These are phyloP conservation scores for Fraxinus platypoda DNA, from an alignment of 305 asterid genomes.

Conservation along the genomic window DNA sequence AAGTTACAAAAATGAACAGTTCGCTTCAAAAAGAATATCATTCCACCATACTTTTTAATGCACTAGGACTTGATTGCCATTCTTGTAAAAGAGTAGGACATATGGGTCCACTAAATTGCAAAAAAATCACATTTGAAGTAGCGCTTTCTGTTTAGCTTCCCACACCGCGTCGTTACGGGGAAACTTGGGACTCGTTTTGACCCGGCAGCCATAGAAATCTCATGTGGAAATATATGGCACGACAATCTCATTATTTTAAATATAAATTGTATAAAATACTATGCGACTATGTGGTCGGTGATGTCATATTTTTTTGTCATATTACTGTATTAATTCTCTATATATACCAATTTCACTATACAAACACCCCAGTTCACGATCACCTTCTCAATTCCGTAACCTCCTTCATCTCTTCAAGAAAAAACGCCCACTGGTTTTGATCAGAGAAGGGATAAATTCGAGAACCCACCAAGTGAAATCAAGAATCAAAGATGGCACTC, in stretches of 20 bases:
- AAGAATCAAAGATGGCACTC: constrained; percentile 53
- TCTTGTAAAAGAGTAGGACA: constrained; percentile 23
- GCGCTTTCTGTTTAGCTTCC: constrained; percentile 25
- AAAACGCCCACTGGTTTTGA: constrained; percentile 10
- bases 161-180: constrained; percentile 14
- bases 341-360: background rate
- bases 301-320: constrained; percentile 8
- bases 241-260: background rate
- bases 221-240: background rate
- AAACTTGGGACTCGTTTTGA: constrained; percentile 29
- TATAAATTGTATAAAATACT: background rate
- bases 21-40: background rate
- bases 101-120: constrained; percentile 12
- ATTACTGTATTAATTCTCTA: background rate
- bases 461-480: background rate
- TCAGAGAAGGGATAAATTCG: background rate
- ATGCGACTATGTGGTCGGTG: constrained; percentile 33
- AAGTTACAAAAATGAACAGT: constrained; percentile 7
- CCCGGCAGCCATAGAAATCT: constrained; percentile 14
- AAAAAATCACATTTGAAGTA: background rate
- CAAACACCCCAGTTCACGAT: background rate
- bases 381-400: constrained; percentile 1
- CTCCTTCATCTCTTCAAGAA: background rate
- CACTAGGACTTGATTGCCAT: constrained; percentile 25
- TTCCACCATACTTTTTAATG: background rate